phyloP scores from a whole-genome alignment of 2,329 filamentous ascomycete genomes.

The Tolypocladium endophyticum region DNA sequence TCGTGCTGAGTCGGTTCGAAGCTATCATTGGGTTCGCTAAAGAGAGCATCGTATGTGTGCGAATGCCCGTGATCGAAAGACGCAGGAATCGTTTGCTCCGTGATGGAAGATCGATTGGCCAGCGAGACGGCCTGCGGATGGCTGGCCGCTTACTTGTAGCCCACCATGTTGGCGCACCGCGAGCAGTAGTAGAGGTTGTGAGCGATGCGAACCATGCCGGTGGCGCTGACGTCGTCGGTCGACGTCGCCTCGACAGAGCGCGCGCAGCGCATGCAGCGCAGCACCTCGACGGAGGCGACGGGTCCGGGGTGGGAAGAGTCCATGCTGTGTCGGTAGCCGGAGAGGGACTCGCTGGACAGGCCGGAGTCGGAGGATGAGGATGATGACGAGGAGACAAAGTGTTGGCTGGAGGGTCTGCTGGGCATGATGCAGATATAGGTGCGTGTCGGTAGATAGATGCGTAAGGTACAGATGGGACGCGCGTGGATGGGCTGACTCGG shows the following conservation, averaged over 20 bases:
- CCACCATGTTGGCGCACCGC: constrained; percentile 52
- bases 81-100: neutral
- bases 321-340: constrained; percentile 34
- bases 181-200: constrained; percentile 58
- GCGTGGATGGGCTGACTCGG: neutral
- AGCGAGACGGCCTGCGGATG: neutral
- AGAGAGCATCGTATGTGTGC: neutral
- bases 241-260: constrained; percentile 49
- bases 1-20: neutral
- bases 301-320: constrained; percentile 29
- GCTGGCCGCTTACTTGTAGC: constrained; percentile 41
- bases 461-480: neutral
- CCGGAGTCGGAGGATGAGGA: constrained; percentile 30
- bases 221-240: constrained; percentile 46
- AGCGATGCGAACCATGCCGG: constrained; percentile 54
- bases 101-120: neutral
- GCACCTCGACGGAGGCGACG: constrained; percentile 44
- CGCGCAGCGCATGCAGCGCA: constrained; percentile 54
- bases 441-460: neutral
- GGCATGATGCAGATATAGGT: constrained; percentile 5
- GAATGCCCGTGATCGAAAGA: neutral
- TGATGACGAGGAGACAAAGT: constrained; percentile 13
- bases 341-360: constrained; percentile 20
- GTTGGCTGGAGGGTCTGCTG: constrained; percentile 6
- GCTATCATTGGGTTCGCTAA: neutral